Conservation (phyloP, 192 early-diverging fungal species). For the Obelidium mucronatum region DNA sequence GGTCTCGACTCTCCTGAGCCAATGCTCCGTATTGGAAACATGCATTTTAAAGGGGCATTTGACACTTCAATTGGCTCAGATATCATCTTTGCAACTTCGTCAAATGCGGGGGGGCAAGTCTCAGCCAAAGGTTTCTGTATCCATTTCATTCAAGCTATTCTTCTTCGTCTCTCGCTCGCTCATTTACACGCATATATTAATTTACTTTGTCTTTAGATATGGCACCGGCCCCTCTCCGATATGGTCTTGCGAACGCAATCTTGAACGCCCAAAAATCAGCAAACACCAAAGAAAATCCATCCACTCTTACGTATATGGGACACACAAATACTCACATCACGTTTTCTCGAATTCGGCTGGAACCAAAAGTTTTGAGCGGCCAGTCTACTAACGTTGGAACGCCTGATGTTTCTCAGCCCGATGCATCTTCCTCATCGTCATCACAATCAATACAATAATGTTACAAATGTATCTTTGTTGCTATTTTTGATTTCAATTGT, state of each 20-base stretch:
- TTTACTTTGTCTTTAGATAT: neutral
- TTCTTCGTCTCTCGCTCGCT: no score
- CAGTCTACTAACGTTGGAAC: no score
- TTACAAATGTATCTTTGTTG: no score
- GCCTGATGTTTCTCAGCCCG: no score
- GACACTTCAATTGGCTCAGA: constrained; percentile 23
- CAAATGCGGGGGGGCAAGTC: neutral
- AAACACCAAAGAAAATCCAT: neutral
- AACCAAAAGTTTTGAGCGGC: no score
- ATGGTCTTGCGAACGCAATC: constrained; percentile 24
- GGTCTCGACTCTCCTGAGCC: constrained; percentile 25
- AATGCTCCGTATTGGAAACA: constrained; percentile 29
- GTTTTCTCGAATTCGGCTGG: constrained; percentile 23
- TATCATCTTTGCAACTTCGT: constrained; percentile 33
- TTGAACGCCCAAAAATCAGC: neutral
- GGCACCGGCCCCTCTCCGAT: constrained; percentile 5
- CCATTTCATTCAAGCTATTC: neutral
- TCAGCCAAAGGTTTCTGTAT: neutral
- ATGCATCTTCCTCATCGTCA: no score
- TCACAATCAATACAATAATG: no score
- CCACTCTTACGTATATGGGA: constrained; percentile 18
- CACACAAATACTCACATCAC: constrained; percentile 17
- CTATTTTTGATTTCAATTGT: no score
- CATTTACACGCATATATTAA: no score
- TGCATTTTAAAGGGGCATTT: constrained; percentile 21